Conservation (phyloP, 1,284 basidiomycete species). For the Cryptococcus floricola region DNA sequence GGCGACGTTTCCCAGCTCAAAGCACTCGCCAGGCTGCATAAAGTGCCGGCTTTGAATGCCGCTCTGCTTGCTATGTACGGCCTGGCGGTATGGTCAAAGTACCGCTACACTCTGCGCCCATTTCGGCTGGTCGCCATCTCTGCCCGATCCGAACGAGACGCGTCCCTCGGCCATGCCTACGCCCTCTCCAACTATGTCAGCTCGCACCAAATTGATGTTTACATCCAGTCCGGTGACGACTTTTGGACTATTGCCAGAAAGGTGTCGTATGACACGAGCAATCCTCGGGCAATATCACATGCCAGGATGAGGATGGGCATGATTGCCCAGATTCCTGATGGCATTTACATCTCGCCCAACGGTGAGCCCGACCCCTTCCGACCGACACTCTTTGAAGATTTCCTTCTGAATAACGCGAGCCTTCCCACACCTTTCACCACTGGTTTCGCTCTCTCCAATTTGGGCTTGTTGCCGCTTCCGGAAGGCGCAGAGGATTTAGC, state of each 20-base stretch:
- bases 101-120: constrained; percentile 2
- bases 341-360: not conserved
- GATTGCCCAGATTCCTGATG: constrained; percentile 34
- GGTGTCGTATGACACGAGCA: constrained; percentile 6
- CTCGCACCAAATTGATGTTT: constrained; percentile 10
- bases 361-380: constrained; percentile 9
- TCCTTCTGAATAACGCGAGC: constrained; percentile 18
- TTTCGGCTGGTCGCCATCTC: constrained; percentile 10
- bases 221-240: not conserved
- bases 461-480: no score
- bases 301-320: constrained; percentile 28
- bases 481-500: no score
- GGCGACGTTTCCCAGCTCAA: constrained; percentile 18
- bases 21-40: constrained; percentile 11
- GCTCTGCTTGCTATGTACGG: constrained; percentile 27
- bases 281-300: constrained; percentile 4
- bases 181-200: constrained; percentile 33
- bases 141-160: constrained; percentile 27
- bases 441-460: constrained; percentile 9
- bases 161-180: constrained; percentile 17
- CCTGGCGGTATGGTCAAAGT: constrained; percentile 26
- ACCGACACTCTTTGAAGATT: constrained; percentile 39
- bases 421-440: constrained; percentile 10
- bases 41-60: constrained; percentile 29
- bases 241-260: constrained; percentile 27